These are phyloP conservation scores for Dipteronia sinensis DNA, from an alignment of 345 rosid species.

Conservation along the genomic window DNA sequence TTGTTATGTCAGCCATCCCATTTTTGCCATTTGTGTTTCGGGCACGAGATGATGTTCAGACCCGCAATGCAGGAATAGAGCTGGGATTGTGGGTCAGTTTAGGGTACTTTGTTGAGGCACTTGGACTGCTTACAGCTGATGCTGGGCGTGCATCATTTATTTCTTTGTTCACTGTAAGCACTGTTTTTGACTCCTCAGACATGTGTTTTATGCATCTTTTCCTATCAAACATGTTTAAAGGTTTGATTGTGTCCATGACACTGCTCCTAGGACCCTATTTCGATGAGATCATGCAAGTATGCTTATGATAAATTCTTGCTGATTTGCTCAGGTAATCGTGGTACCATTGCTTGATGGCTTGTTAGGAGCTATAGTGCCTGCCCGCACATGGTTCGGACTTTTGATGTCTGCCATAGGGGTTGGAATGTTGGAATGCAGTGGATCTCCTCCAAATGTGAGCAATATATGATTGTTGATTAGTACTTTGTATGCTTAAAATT, in stretches of 20 bases:
- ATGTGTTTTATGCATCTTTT: not conserved
- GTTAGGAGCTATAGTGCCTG: conserved; percentile 26
- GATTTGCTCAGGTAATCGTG: conserved; percentile 22
- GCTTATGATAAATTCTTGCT: not conserved
- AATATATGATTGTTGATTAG: not conserved
- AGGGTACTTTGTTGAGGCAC: conserved; percentile 28
- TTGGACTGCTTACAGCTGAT: conserved; percentile 30
- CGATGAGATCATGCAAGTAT: not conserved
- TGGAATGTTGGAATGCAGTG: conserved; percentile 31
- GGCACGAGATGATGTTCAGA: conserved; percentile 22
- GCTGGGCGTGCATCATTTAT: conserved; percentile 34
- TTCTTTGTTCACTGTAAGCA: conserved; percentile 25
- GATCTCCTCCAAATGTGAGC: conserved; percentile 34
- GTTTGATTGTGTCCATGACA: not conserved
- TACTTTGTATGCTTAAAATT: not conserved
- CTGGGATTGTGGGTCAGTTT: conserved; percentile 32
- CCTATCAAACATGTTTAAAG: not conserved
- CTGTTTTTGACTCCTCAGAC: not conserved
- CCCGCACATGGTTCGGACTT: conserved; percentile 31
- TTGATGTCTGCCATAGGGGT: conserved; percentile 27
- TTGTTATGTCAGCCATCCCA: conserved; percentile 27
- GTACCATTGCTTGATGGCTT: conserved; percentile 35
- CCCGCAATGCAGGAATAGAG: conserved; percentile 28
- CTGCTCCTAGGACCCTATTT: not conserved
- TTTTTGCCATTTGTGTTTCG: conserved; percentile 26